Evolutionary conservation across 2,329 filamentous ascomycete species (phyloP).

Genomic region (Sarocladium oryzae): DNA sequence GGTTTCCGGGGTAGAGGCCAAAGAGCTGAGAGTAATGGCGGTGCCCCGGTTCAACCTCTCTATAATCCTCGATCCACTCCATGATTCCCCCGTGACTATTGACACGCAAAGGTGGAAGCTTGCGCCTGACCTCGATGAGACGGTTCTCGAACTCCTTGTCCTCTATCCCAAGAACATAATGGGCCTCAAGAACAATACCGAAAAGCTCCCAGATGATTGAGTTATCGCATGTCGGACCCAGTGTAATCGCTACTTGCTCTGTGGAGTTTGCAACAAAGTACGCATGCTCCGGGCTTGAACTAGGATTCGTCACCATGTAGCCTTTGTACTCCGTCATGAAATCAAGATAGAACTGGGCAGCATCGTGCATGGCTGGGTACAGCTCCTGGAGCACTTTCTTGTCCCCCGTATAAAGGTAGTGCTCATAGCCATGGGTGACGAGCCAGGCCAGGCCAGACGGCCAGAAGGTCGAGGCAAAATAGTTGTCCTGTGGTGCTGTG

Average conservation of each 20-base stretch:
- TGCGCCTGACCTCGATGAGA: constrained; percentile 12
- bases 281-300: constrained; percentile 19
- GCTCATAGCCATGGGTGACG: constrained; percentile 18
- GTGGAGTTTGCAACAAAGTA: constrained; percentile 14
- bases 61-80: constrained; percentile 33
- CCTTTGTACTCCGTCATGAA: constrained; percentile 27
- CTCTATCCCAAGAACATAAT: neutral
- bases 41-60: constrained; percentile 39
- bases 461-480: constrained; percentile 22
- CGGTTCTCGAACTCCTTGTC: constrained; percentile 9
- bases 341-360: constrained; percentile 30
- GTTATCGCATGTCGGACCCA: constrained; percentile 18
- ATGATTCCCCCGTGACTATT: constrained; percentile 28
- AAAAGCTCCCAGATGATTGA: constrained; percentile 13
- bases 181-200: constrained; percentile 6
- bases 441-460: constrained; percentile 20
- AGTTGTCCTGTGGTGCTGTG: constrained; percentile 28
- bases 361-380: constrained; percentile 26
- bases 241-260: constrained; percentile 16
- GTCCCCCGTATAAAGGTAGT: constrained; percentile 18
- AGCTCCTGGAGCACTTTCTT: constrained; percentile 14
- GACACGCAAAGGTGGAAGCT: constrained; percentile 13
- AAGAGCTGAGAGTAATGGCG: constrained; percentile 45
- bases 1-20: constrained; percentile 37
- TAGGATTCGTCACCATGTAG: constrained; percentile 20